Conservation (phyloP, 768 basidiomycete species). For the Tylopilus sp. region DNA sequence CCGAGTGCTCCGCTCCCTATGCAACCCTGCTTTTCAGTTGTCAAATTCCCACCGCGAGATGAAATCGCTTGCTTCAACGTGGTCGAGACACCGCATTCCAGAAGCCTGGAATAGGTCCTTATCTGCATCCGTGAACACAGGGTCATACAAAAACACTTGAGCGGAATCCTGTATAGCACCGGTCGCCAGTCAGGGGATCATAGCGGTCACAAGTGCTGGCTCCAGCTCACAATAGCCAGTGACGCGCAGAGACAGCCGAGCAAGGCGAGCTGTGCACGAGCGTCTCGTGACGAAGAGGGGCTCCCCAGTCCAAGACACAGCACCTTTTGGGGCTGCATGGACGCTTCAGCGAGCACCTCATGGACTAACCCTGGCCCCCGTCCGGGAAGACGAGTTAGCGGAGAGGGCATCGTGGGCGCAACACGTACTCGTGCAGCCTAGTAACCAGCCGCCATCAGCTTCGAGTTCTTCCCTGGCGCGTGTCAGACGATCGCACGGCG, state of each 20-base stretch:
- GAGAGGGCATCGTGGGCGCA: constrained; percentile 3
- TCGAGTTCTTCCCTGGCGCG: constrained; percentile 44
- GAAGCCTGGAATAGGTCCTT: constrained; percentile 41
- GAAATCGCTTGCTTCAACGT: constrained; percentile 49
- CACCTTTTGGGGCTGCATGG: constrained; percentile 32
- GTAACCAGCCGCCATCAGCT: constrained; percentile 48
- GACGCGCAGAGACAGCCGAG: constrained; percentile 51
- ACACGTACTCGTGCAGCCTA: constrained; percentile 53
- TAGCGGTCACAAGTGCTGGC: constrained; percentile 7
- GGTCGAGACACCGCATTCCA: constrained; percentile 35
- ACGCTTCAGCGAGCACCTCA: constrained; percentile 28
- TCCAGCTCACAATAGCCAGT: constrained; percentile 57
- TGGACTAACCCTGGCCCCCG: constrained; percentile 37
- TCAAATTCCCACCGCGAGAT: constrained; percentile 1
- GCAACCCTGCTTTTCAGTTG: constrained; percentile 5
- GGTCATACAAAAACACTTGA: constrained; percentile 61
- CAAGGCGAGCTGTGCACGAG: constrained; percentile 68
- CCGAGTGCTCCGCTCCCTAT: constrained; percentile 33
- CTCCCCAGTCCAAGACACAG: constrained; percentile 76
- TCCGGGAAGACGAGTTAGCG: constrained; percentile 1
- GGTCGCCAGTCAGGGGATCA: constrained; percentile 4
- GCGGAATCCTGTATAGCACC: constrained; percentile 39
- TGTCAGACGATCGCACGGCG: constrained; percentile 39
- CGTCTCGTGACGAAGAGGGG: constrained; percentile 56
- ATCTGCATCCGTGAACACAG: constrained; percentile 68